phyloP scores from a whole-genome alignment of 495 filamentous ascomycete species.

The Sphaerosporella brunnea region DNA sequence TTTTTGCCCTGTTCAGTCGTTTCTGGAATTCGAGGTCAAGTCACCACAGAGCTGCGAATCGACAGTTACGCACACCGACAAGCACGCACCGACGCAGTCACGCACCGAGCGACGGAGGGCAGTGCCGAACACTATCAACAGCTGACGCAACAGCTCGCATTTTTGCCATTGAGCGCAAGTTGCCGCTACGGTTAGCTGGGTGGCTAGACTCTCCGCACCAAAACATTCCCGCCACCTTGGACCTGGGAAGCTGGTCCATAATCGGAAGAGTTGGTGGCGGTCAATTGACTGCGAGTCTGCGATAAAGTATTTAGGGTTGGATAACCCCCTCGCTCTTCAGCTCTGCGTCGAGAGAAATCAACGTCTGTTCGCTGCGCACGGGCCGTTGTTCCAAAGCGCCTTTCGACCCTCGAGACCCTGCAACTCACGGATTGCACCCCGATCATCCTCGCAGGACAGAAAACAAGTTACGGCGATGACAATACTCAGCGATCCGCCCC shows the following conservation, averaged over 20 bases:
- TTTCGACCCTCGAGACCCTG: no score
- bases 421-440: no score
- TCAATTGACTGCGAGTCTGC: not conserved
- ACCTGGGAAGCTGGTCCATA: no score
- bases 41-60: not conserved
- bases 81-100: no score
- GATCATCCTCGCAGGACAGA: not conserved
- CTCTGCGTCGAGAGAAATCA: not conserved
- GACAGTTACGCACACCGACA: not conserved
- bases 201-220: no score
- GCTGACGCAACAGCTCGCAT: no score
- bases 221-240: no score
- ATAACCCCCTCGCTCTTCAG: not conserved
- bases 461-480: not conserved
- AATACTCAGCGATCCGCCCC: not conserved
- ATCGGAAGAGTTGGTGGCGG: no score
- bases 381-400: no score
- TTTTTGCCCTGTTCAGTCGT: not conserved
- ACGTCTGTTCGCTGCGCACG: not conserved
- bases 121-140: not conserved
- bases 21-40: conserved; percentile 1
- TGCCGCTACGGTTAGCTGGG: no score
- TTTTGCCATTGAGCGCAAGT: no score
- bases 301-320: not conserved
- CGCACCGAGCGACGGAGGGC: no score